Evolutionary conservation across 352 stramenopile species (phyloP), one percentile per base, ranked within the genome.

Genomic region (Phytophthora cryptogea): DNA sequence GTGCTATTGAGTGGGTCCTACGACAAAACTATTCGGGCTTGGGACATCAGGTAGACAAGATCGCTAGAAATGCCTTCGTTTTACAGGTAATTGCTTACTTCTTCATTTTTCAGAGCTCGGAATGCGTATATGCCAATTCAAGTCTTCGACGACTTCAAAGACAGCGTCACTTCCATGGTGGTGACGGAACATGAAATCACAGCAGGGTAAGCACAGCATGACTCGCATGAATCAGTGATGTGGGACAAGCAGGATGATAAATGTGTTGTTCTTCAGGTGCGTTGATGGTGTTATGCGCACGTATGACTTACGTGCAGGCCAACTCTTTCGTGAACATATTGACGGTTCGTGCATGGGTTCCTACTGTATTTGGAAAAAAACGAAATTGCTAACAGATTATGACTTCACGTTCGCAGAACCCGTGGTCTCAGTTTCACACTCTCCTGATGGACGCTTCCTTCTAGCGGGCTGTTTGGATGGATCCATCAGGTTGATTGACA

Each of bases 1-100:
- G 89, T 97, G 33, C 63, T 97, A 20, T 66, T 94, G 5, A 96
- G 82, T 33, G 89, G 65, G 0, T 96, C 89, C 11, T 96, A 97
- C 56, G 89, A 97, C 60, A 96, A 92, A 71, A 95, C 88, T 0
- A 68, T 94, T 10, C 73, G 84, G 20, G 73, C 74, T 28, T 94
- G 86, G 84, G 85, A 94, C 39, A 80, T 92, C 31, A 70, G 83
- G 83, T 87, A 26, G 44, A 26, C 8, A 13, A 4, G 1, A 10
- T 26, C 39, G 10, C 37, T 5, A 9, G 20, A 2, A 41, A 16
- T 39, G 13, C 2, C 20, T 23, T 1, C 20, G 20, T 23, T 23
- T 23, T 23, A 23, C 20, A 23, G 20, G 20, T 2, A 23, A 36
- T 27, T 44, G 10, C 39, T 59, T 53, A 57, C n/a, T 20, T 54